Base-by-base conservation (phyloP, 192 early-diverging fungal genomes). In the Diversispora epigaea region DNA sequence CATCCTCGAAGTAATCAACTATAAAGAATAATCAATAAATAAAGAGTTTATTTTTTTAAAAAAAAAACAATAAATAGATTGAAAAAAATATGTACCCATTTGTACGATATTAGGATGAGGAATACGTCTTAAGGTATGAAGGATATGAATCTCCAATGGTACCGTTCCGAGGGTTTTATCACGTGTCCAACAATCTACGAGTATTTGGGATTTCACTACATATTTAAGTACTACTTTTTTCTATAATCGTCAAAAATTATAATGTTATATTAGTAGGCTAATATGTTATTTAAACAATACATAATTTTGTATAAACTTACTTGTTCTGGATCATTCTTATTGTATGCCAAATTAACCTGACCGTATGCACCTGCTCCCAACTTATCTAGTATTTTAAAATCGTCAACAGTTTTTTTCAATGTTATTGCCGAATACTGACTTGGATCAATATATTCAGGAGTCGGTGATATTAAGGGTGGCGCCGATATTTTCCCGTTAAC, bases 281-380 rank as follows among this genome's bases (percentile, higher is more conserved):
- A 32, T 32, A 32, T 2, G 25, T 32, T 32, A 32, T 32, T 32
- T 32, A 32, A 32, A 32, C 25, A 32, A 32, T 32, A 32, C 25
- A 32, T 32, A 32, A 11, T 22, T n/a, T 25, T 69, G 45, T 66
- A 21, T 62, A 43, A 71, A 39, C 46, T 17, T 76, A 90, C 88
- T 66, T 80, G 65, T 56, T 78, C 71, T 10, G 73, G 76, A 75
- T 91, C 88, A 14, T 69, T 69, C 50, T 82, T 86, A 45, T 85
- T 78, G 12, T 77, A 76, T 32, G 84, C 90, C 11, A 87, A 77
- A 63, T 87, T 85, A 43, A 94, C 93, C 62, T 89, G 79, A 7
- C 90, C 91, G 71, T 91, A 92, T 19, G 91, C 89, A 32, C 92
- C 92, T 73, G 85, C 79, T 17, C 93, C 93, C n/a, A 94, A 75